phyloP scores from a whole-genome alignment of 352 stramenopile species.

The Globisporangium megalacanthum region DNA sequence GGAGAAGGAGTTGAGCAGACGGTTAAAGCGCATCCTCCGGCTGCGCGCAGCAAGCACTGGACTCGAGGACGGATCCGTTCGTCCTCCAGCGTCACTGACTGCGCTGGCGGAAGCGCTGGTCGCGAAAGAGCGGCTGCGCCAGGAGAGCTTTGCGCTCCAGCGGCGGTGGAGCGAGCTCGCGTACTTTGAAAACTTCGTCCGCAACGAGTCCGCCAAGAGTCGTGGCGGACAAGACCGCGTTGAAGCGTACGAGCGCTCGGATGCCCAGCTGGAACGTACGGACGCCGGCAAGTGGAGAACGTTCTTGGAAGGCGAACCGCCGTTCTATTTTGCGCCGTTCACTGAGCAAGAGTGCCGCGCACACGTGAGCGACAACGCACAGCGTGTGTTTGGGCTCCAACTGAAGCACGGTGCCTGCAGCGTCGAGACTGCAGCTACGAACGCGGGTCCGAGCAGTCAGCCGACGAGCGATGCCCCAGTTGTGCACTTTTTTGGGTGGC shows the following conservation, averaged over 20 bases:
- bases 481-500: slow-evolving; percentile 9
- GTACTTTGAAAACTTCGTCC: not conserved
- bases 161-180: not conserved
- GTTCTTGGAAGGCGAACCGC: slow-evolving; percentile 3
- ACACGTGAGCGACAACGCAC: not conserved
- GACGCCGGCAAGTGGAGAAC: not conserved
- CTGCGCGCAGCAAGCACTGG: not conserved
- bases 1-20: slow-evolving; percentile 1
- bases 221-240: too few relatives aligned
- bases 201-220: too few relatives aligned
- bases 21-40: not conserved
- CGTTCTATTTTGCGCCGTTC: slow-evolving; percentile 10
- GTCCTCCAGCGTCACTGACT: not conserved
- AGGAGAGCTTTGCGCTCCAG: slow-evolving; percentile 1
- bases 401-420: not conserved
- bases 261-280: too few relatives aligned
- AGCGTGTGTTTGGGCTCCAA: not conserved
- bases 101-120: too few relatives aligned
- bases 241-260: too few relatives aligned
- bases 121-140: slow-evolving; percentile 4
- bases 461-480: not conserved
- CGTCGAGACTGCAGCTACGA: too few relatives aligned
- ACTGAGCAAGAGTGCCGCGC: slow-evolving; percentile 7
- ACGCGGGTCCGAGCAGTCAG: too few relatives aligned
- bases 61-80: not conserved